phyloP scores from a whole-genome alignment of 2,329 filamentous ascomycete species.

The Teratosphaeriaceae sp. region DNA sequence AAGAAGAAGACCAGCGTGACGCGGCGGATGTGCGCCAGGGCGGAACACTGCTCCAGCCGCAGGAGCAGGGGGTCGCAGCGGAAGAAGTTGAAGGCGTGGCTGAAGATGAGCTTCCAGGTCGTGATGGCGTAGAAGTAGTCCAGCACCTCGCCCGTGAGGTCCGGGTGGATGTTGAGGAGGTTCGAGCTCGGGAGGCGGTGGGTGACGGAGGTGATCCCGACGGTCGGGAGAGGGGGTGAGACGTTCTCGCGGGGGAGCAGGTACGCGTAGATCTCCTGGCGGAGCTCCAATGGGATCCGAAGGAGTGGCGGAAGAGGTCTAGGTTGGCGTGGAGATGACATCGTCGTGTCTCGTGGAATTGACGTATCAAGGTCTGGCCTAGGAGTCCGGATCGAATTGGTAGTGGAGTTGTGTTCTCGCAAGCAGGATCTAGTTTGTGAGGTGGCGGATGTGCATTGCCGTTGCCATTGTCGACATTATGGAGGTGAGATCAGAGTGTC shows the following conservation, averaged over 20 bases:
- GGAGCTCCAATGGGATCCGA: constrained; percentile 38
- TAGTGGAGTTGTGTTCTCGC: too few species aligned
- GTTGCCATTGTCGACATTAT: too few species aligned
- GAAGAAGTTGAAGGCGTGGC: constrained; percentile 33
- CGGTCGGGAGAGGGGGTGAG: constrained; percentile 24
- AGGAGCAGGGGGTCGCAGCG: constrained; percentile 26
- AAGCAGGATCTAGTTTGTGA: too few species aligned
- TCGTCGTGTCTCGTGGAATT: too few species aligned
- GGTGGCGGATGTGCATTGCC: too few species aligned
- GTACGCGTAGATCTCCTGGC: constrained; percentile 35
- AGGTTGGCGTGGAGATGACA: background rate
- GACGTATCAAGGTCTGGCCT: too few species aligned
- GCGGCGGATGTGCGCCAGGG: constrained; percentile 20
- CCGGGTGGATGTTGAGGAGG: constrained; percentile 23
- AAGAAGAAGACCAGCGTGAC: constrained; percentile 30
- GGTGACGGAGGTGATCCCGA: constrained; percentile 29
- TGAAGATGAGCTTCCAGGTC: constrained; percentile 28
- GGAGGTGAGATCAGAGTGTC: too few species aligned
- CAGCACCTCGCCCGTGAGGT: constrained; percentile 24
- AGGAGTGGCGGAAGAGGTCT: constrained; percentile 17
- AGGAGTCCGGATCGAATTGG: too few species aligned
- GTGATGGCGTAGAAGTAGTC: constrained; percentile 26
- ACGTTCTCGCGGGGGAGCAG: constrained; percentile 25
- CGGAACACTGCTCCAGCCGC: constrained; percentile 17
- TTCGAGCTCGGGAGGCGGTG: constrained; percentile 19